Conservation (phyloP, 2,329 filamentous ascomycete genomes). For the Fusarium sp. region DNA sequence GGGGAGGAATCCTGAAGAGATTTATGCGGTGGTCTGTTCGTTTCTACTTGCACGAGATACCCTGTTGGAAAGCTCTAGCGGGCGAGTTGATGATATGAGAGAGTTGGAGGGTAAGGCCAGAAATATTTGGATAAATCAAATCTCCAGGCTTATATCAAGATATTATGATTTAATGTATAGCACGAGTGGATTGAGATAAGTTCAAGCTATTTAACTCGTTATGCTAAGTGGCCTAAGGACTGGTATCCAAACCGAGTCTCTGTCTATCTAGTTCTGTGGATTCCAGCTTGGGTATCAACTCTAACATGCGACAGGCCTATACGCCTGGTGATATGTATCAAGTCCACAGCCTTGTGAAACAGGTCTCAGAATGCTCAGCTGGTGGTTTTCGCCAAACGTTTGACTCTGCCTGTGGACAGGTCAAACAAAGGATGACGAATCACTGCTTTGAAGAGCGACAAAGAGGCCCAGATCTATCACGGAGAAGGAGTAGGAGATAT, state of each 20-base stretch:
- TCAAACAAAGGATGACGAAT: background rate
- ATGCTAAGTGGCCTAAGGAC: background rate
- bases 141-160: background rate
- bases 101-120: background rate
- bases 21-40: constrained; percentile 38
- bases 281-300: background rate
- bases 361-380: background rate
- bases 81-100: constrained; percentile 15
- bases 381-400: background rate
- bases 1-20: constrained; percentile 21
- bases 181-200: background rate
- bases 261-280: background rate
- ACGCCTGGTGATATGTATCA: background rate
- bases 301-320: background rate
- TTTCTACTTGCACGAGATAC: constrained; percentile 44
- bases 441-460: background rate
- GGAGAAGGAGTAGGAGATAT: background rate
- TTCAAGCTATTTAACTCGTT: background rate
- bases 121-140: background rate
- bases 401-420: background rate
- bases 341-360: background rate
- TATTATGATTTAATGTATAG: background rate
- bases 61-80: constrained; percentile 37
- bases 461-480: background rate
- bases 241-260: constrained; percentile 22